Evolutionary conservation across 2,329 filamentous ascomycete species (phyloP), one percentile per base, ranked within the genome.

Genomic region (Apiospora malaysiana): DNA sequence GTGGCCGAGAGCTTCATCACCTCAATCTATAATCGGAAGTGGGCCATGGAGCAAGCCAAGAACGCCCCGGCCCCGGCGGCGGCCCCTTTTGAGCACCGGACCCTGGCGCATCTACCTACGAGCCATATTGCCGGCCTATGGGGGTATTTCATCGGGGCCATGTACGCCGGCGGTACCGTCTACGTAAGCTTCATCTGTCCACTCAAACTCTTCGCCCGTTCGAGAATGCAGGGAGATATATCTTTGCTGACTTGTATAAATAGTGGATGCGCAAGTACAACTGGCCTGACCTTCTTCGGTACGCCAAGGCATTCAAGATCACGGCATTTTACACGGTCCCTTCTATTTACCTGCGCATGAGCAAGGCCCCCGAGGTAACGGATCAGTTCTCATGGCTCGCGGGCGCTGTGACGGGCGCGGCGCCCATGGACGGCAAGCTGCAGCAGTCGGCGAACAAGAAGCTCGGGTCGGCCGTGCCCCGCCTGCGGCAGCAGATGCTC

Each of bases 181-280:
- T 71, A 56, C n/a, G 66, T 68, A 47, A 5, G 66, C 12, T 37
- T n/a, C 18, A 32, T 59, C 23, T 18, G 23, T 18, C 2, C 14
- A 18, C 49, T 32, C 6, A 5, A 18, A 25, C 49, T 56, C 51
- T 45, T 16, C 51, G 25, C 25, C 9, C 7, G 16, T 21, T 6
- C 21, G 27, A 21, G 27, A 16, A 6, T 32, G 32, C 4, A 21
- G 23, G 12, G 12, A 21, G 8, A 14, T 4, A 14, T 21, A n/a
- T n/a, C n/a, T 8, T 59, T 37, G 7, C 32, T 63, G 21, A 63
- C 56, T n/a, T 8, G 40, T 5, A 1, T 2, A 45, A 16, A 90
- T 16, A 88, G 80, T 91, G 89, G 89, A 90, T 91, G 89, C 81
- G 84, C 1, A 83, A 81, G 59, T 91, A 91, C 76, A 83, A 87